Evolutionary conservation across 202 grass and related monocot species (phyloP).

Genomic region (Musa balbisiana): DNA sequence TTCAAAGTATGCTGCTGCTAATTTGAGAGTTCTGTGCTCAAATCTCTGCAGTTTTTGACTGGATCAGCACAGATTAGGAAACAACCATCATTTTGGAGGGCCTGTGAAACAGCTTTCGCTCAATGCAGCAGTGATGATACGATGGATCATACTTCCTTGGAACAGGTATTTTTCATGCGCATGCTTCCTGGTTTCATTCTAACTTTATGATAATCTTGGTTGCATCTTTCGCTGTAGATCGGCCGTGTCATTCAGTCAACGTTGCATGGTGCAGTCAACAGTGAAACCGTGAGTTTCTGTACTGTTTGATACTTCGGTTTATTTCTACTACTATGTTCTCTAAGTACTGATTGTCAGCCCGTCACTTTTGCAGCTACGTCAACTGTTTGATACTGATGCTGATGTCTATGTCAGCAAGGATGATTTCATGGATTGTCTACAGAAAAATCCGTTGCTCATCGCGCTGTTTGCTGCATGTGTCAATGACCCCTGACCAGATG

Average conservation of each 20-base stretch:
- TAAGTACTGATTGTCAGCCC: too few species aligned
- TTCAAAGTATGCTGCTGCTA: neutral
- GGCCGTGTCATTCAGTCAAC: neutral
- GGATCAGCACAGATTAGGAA: conserved; percentile 67
- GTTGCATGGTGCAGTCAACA: too few species aligned
- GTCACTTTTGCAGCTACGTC: conserved; percentile 40
- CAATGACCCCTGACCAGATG: conserved; percentile 40
- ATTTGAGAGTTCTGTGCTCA: neutral
- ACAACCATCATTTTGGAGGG: conserved; percentile 50
- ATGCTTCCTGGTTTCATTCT: neutral
- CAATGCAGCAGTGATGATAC: conserved; percentile 42
- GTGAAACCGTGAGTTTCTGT: neutral
- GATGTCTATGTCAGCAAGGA: conserved; percentile 55
- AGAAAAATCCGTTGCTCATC: conserved; percentile 67
- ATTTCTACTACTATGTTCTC: too few species aligned
- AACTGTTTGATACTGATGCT: conserved; percentile 47
- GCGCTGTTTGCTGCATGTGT: conserved; percentile 47
- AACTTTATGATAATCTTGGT: neutral
- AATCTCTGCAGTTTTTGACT: conserved; percentile 54
- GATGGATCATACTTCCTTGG: conserved; percentile 34
- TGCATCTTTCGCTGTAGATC: conserved; percentile 9
- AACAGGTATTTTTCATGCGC: neutral
- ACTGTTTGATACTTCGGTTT: too few species aligned
- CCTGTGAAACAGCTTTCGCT: conserved; percentile 55
- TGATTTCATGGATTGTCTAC: conserved; percentile 55